Percentiles rank a stretch among this genome's conserved stretches.
Conservation (phyloP, 2,329 filamentous ascomycete genomes). For the Monosporascus sp. region DNA sequence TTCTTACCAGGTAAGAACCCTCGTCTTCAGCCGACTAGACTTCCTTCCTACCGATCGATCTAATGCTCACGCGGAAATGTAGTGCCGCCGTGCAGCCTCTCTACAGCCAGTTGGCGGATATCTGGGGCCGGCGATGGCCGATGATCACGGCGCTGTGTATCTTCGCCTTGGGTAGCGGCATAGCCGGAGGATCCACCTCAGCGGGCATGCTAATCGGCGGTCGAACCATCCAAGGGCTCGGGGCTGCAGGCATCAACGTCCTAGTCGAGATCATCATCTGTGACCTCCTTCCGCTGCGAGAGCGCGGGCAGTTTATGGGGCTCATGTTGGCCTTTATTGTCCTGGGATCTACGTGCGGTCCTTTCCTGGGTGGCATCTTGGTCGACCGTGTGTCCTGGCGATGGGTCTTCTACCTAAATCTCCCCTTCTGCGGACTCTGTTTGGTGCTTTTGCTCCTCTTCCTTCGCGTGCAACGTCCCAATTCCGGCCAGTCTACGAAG, state of each 20-base stretch:
- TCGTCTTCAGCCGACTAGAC: background rate
- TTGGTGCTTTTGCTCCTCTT: background rate
- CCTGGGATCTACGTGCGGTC: background rate
- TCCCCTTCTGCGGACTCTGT: background rate
- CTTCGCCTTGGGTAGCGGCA: slow-evolving; percentile 39
- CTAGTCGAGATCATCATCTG: slow-evolving; percentile 40
- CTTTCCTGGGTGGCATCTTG: background rate
- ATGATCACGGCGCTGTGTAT: slow-evolving; percentile 30
- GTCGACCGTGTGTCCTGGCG: background rate
- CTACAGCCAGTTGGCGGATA: slow-evolving; percentile 37
- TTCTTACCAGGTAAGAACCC: slow-evolving; percentile 10
- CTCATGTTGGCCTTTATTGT: slow-evolving; percentile 16
- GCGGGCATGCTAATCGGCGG: slow-evolving; percentile 35
- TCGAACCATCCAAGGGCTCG: slow-evolving; percentile 34
- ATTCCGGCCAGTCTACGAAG: background rate
- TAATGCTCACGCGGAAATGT: too few relatives aligned
- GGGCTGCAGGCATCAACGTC: slow-evolving; percentile 32
- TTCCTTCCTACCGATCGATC: slow-evolving; percentile 9
- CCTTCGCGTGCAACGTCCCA: background rate
- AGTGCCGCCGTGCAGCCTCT: slow-evolving; percentile 34
- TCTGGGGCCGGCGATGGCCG: slow-evolving; percentile 39
- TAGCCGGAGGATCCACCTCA: slow-evolving; percentile 34
- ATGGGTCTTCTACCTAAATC: background rate
- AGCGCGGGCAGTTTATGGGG: slow-evolving; percentile 34
- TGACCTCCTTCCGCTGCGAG: slow-evolving; percentile 40